phyloP scores from a whole-genome alignment of 2,329 filamentous ascomycete genomes.

The Penicillium freii region DNA sequence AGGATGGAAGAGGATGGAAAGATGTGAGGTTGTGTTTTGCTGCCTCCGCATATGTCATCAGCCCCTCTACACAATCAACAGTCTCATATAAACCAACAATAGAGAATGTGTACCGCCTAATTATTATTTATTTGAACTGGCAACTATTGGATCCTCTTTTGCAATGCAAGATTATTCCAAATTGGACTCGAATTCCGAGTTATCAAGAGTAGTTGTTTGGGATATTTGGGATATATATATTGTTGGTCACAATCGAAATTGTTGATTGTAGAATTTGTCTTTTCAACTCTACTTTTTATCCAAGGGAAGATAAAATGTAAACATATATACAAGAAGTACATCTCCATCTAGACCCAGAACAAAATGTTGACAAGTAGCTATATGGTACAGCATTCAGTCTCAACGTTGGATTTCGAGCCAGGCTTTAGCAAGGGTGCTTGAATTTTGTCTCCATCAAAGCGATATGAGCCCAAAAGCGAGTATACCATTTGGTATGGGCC shows the following conservation, averaged over 20 bases:
- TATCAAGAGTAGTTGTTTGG: not conserved
- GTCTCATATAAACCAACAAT: not conserved
- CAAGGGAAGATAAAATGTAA: no score
- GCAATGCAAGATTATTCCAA: not conserved
- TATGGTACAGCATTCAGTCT: not conserved
- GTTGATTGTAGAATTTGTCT: no score
- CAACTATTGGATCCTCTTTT: not conserved
- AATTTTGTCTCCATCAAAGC: not conserved
- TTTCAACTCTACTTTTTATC: no score
- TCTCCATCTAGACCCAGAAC: not conserved
- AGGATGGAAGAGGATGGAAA: slow-evolving; percentile 16
- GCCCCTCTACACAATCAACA: slow-evolving; percentile 14
- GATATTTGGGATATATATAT: not conserved
- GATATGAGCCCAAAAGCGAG: not conserved
- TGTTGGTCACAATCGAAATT: no score
- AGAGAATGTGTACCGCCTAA: not conserved
- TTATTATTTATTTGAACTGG: not conserved
- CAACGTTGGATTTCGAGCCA: not conserved
- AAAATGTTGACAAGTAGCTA: not conserved
- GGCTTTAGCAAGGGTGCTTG: not conserved
- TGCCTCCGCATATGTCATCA: slow-evolving; percentile 33
- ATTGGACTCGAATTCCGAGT: no score
- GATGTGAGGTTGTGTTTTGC: slow-evolving; percentile 22
- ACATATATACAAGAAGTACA: not conserved
- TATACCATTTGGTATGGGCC: not conserved